Base-by-base conservation (phyloP, 2,329 filamentous ascomycete species). In the Diaporthe ampelina region DNA sequence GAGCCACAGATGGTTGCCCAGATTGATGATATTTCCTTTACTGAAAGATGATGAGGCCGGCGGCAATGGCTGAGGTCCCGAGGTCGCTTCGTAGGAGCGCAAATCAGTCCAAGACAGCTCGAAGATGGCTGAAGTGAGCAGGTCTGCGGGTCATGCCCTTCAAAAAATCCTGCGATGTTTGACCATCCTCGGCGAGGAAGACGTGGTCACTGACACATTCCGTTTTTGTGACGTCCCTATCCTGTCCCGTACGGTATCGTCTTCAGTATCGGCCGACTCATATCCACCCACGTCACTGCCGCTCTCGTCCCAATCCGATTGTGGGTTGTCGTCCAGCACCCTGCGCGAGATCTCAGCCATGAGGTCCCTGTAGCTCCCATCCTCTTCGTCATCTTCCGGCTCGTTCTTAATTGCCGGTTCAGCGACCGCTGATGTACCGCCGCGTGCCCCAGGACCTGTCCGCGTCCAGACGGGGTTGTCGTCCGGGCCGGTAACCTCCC, bases 341-440 rank as follows among this genome's bases (percentile, higher is more conserved):
- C 69, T 54, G 43, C 58, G 45, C 6, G 45, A 26, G 8, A 72
- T 72, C n/a, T 72, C 57, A 1, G n/a, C 57, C 57, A 72, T 54
- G 45, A 72, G 69, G 2, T 61, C 32, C 29, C 24, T 45, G 19
- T 50, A 72, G 3, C 57, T 17, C 17, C 48, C 45, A 10, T 54
- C 54, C 26, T 72, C 63, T 6, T 52, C 69, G 11, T 63, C 57
- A 10, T 63, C 32, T 11, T 40, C 68, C 15, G 69, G 13, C 8
- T n/a, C 29, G 15, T 17, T 1, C 17, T 63, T 45, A n/a, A 63
- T 24, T 8, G 45, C 40, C n/a, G 45, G 57, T 5, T 29, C 59
- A 24, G 29, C 45, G 4, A 29, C 26, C 5, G 21, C 35, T 11
- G 24, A 8, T 4, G n/a, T 43, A 13, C 15, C n/a, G 19, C 13